Percentiles rank a stretch among this genome's conserved stretches.
phyloP scores from a whole-genome alignment of 208 protist genomes.

The Angomonas ambiguus region DNA sequence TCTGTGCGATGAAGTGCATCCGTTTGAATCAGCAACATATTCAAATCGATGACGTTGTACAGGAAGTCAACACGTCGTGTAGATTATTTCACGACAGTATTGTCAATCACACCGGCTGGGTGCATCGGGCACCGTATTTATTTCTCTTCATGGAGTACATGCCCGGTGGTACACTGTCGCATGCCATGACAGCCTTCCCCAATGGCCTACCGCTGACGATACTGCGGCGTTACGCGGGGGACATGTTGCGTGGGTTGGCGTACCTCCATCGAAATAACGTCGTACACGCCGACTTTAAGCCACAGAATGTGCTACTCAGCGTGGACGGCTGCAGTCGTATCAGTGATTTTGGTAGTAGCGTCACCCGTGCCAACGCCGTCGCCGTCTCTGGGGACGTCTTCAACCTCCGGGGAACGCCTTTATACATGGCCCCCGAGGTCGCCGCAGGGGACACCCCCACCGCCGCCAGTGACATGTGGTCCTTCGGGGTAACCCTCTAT shows the following conservation, averaged over 20 bases:
- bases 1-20: conserved; percentile 50
- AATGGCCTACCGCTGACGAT: conserved; percentile 28
- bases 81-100: conserved; percentile 39
- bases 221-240: conserved; percentile 38
- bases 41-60: conserved; percentile 27
- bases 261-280: conserved; percentile 76
- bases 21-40: conserved; percentile 18
- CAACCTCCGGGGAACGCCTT: conserved; percentile 47
- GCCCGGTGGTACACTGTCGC: conserved; percentile 70
- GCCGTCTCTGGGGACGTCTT: conserved; percentile 23
- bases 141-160: conserved; percentile 84
- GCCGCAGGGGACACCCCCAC: conserved; percentile 36
- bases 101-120: conserved; percentile 46
- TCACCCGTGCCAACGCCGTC: conserved; percentile 31
- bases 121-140: conserved; percentile 19
- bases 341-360: conserved; percentile 89
- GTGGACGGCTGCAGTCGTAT: conserved; percentile 74
- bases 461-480: conserved; percentile 63
- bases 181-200: conserved; percentile 44
- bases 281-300: conserved; percentile 87
- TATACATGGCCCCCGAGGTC: conserved; percentile 71
- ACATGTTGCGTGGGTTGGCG: conserved; percentile 57
- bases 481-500: conserved; percentile 57
- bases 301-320: conserved; percentile 81
- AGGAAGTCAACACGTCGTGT: conserved; percentile 44